Evolutionary conservation across 345 rosid species (phyloP), one percentile per base, ranked within the genome.

Genomic region (Populus tremula): DNA sequence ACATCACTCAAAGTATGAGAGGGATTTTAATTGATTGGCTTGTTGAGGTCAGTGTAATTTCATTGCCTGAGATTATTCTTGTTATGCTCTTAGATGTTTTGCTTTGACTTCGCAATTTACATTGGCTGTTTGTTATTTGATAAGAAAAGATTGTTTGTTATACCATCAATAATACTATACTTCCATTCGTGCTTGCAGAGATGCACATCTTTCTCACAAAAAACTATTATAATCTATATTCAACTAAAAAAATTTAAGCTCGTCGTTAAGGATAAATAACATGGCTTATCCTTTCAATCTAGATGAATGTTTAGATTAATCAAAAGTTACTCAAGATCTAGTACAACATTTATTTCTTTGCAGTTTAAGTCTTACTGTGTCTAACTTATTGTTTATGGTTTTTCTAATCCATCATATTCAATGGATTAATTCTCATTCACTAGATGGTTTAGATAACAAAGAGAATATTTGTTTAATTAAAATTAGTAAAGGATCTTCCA

Each of bases 1-100:
- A 96, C 75, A 87, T 96, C 69, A 91, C 94, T 78, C 90, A 88
- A 63, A 87, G 87, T 79, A 96, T 96, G 99, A 82, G 99, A 3
- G 97, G 91, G 63, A 93, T 96, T 78, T 77, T 96, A 38, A 88
- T 96, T 76, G 97, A 96, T 84, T 96, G 99, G 99, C 99, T 96
- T 85, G 97, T 96, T 31, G 99, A 96, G 98, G 99, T 93, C 78
- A 73, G 83, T n/a, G 10, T 49, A 17, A 25, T 56, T 67, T 78
- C 59, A 21, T 20, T 56, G 36, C n/a, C 41, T 35, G 25, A 65
- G 50, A 35, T 20, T 16, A 36, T 35, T 18, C 38, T 20, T 31
- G 38, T 10, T 36, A 20, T 31, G 70, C 45, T 66, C 10, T 7
- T 66, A 66, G 14, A 17, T 29, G 69, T 2, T 66, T 35, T 33